These are phyloP conservation scores for Lentinula boryana DNA, from an alignment of 768 basidiomycete genomes.

Conservation along the genomic window DNA sequence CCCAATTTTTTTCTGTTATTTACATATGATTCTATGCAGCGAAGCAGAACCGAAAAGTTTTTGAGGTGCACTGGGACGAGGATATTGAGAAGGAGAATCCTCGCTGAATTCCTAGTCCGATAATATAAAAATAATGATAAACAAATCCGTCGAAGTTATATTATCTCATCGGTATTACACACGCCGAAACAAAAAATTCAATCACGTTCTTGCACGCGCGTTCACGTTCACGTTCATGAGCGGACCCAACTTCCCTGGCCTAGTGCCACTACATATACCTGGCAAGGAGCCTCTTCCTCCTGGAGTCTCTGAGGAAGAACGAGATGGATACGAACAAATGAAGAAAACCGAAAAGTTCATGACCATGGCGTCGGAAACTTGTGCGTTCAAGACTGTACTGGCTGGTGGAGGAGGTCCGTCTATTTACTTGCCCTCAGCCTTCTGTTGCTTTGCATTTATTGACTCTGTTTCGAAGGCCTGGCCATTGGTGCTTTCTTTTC, in stretches of 20 bases:
- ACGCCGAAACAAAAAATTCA: not conserved
- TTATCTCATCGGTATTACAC: not conserved
- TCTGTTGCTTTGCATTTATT: not conserved
- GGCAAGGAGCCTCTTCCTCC: constrained; percentile 86
- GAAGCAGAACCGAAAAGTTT: too few species aligned
- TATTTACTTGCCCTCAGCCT: constrained; percentile 6
- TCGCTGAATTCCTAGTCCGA: too few species aligned
- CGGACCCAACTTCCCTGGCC: constrained; percentile 28
- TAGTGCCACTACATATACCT: constrained; percentile 74
- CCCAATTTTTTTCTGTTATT: too few species aligned
- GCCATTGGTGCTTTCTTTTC: constrained; percentile 94
- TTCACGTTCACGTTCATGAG: constrained; percentile 6
- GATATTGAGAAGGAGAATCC: too few species aligned
- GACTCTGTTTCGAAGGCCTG: constrained; percentile 51
- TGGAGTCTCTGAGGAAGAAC: constrained; percentile 77
- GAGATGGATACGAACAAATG: constrained; percentile 54
- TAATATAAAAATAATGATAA: too few species aligned
- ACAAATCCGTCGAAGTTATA: not conserved
- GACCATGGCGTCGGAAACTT: constrained; percentile 74
- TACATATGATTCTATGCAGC: too few species aligned
- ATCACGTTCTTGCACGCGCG: not conserved
- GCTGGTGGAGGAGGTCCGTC: constrained; percentile 77
- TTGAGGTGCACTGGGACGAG: too few species aligned
- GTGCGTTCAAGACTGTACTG: constrained; percentile 74
- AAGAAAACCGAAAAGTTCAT: constrained; percentile 78